A percentile compares a stretch with the other conserved stretches of the same genome.
Evolutionary conservation across 2,329 filamentous ascomycete genomes (phyloP).

Genomic region (Didymella arachidicola): DNA sequence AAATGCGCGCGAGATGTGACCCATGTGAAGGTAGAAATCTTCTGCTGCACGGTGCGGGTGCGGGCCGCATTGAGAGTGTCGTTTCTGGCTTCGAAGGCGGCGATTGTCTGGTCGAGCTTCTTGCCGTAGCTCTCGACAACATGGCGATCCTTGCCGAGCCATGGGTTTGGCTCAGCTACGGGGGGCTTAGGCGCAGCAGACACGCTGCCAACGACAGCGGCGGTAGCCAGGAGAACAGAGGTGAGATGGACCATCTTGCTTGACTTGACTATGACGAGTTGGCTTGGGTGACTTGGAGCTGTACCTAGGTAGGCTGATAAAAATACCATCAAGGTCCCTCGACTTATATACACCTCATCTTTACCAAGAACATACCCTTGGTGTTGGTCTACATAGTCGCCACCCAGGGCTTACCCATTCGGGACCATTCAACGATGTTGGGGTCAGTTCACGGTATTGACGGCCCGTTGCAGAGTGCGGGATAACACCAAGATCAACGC

Average conservation of each 20-base stretch:
- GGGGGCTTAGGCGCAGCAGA: constrained; percentile 27
- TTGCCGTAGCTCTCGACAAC: constrained; percentile 34
- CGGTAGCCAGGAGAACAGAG: constrained; percentile 33
- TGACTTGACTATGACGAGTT: neutral
- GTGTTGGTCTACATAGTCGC: neutral
- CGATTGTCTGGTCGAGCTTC: constrained; percentile 39
- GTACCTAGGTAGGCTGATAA: constrained; percentile 1
- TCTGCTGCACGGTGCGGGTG: constrained; percentile 38
- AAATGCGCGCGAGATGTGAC: constrained; percentile 34
- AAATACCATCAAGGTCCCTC: neutral
- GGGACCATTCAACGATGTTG: constrained; percentile 10
- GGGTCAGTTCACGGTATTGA: constrained; percentile 10
- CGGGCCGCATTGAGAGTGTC: constrained; percentile 39
- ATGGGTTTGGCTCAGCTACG: constrained; percentile 28
- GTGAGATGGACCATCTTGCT: constrained; percentile 38
- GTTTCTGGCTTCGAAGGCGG: constrained; percentile 32
- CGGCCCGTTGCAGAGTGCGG: constrained; percentile 19
- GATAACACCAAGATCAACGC: constrained; percentile 1
- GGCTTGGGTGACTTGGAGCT: constrained; percentile 5
- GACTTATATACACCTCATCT: constrained; percentile 7
- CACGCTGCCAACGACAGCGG: constrained; percentile 27
- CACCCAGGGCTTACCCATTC: constrained; percentile 10
- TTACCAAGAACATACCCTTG: constrained; percentile 1
- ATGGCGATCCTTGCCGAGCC: constrained; percentile 35
- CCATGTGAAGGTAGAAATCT: constrained; percentile 41